A percentile compares a stretch with the other conserved stretches of the same genome.
These are phyloP conservation scores for Penicillium nordicum DNA, from an alignment of 2,329 filamentous ascomycete species.

Conservation along the genomic window DNA sequence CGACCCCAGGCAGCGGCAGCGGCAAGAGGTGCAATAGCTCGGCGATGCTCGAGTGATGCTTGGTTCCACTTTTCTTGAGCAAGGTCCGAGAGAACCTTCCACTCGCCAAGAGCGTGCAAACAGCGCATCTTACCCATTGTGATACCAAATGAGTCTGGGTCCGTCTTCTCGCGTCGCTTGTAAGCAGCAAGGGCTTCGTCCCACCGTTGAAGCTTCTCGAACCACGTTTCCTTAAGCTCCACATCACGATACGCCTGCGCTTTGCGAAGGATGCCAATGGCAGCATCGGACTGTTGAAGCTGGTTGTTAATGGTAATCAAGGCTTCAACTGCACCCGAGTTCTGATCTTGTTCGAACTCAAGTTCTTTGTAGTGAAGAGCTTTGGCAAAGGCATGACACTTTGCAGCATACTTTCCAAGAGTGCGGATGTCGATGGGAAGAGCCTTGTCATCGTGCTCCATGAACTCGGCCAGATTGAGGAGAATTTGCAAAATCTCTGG, in stretches of 20 bases:
- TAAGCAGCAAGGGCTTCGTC: slow-evolving; percentile 94
- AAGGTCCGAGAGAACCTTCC: slow-evolving; percentile 85
- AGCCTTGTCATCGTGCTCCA: slow-evolving; percentile 99
- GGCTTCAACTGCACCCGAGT: slow-evolving; percentile 89
- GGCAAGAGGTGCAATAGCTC: slow-evolving; percentile 86
- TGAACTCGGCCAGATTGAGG: slow-evolving; percentile 96
- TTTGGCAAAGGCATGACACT: slow-evolving; percentile 97
- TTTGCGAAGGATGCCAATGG: slow-evolving; percentile 94
- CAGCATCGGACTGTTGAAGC: slow-evolving; percentile 95
- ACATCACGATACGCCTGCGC: slow-evolving; percentile 96
- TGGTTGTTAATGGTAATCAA: slow-evolving; percentile 99
- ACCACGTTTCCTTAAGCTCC: slow-evolving; percentile 96
- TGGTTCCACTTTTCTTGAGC: slow-evolving; percentile 93
- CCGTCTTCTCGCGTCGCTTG: slow-evolving; percentile 74
- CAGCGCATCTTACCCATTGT: slow-evolving; percentile 99
- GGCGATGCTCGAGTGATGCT: slow-evolving; percentile 79
- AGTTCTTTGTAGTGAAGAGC: slow-evolving; percentile 98
- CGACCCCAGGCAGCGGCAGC: slow-evolving; percentile 96
- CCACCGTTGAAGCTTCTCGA: slow-evolving; percentile 97
- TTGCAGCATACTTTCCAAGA: slow-evolving; percentile 87
- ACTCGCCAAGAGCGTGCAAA: slow-evolving; percentile 92
- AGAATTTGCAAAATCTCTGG: slow-evolving; percentile 92
- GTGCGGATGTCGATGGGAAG: slow-evolving; percentile 95
- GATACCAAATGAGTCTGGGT: slow-evolving; percentile 80
- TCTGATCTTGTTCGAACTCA: slow-evolving; percentile 97